A percentile compares a stretch with the other conserved stretches of the same genome.
phyloP scores from a whole-genome alignment of 345 rosid species.

The Eucalyptus cloeziana region DNA sequence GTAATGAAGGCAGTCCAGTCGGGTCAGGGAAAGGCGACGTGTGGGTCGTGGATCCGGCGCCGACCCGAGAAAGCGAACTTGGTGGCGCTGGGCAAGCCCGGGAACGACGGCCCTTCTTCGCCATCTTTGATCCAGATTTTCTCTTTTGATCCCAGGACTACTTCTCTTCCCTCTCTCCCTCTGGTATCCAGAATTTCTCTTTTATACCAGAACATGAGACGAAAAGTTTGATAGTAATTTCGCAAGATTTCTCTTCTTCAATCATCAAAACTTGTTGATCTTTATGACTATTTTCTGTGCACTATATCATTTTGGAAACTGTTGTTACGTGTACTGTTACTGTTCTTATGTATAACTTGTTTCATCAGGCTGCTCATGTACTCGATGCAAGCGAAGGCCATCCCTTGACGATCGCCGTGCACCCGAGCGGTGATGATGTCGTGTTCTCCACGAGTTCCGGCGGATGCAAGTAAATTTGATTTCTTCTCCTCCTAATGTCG shows the following conservation, averaged over 20 bases:
- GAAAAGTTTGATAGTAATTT: neutral
- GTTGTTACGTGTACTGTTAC: accelerated
- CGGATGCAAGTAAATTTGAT: slow-evolving; percentile 63
- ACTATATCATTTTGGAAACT: neutral
- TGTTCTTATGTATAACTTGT: neutral
- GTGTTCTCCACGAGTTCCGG: slow-evolving; percentile 72
- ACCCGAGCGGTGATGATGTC: slow-evolving; percentile 72
- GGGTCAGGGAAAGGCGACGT: slow-evolving; percentile 24
- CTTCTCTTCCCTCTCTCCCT: slow-evolving; percentile 53
- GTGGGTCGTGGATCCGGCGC: slow-evolving; percentile 90
- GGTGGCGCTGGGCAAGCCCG: slow-evolving; percentile 57
- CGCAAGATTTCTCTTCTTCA: neutral
- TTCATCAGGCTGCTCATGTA: slow-evolving; percentile 38
- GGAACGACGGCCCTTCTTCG: slow-evolving; percentile 18
- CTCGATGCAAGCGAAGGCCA: slow-evolving; percentile 68
- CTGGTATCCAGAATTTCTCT: slow-evolving; percentile 12
- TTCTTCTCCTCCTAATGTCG: neutral
- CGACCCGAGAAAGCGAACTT: slow-evolving; percentile 53
- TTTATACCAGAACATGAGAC: neutral
- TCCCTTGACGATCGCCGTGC: slow-evolving; percentile 49
- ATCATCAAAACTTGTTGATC: neutral
- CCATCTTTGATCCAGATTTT: slow-evolving; percentile 57
- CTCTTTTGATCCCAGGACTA: slow-evolving; percentile 57
- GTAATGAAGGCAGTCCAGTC: neutral
- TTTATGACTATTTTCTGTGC: neutral